Evolutionary conservation across 148 eudicot species (phyloP).

Genomic region (Persicaria maculosa): DNA sequence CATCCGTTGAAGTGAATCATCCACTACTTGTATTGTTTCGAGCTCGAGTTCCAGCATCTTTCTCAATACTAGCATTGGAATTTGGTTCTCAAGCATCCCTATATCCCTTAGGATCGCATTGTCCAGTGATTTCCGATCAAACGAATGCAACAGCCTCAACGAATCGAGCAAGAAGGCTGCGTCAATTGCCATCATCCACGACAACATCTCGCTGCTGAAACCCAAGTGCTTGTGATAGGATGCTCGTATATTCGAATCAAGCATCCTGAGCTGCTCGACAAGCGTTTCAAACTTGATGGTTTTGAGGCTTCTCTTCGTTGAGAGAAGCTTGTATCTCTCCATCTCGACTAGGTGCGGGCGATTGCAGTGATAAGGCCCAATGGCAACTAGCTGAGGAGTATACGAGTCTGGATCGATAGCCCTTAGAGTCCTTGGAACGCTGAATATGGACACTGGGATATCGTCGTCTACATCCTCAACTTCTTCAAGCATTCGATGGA

Average conservation of each 20-base stretch:
- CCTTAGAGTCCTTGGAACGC: slow-evolving; percentile 36
- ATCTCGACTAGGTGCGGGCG: slow-evolving; percentile 25
- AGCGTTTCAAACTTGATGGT: slow-evolving; percentile 18
- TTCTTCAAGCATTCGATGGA: slow-evolving; percentile 30
- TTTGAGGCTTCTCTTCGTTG: slow-evolving; percentile 14
- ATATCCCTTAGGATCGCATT: slow-evolving; percentile 31
- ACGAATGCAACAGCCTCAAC: neutral
- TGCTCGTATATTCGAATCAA: slow-evolving; percentile 31
- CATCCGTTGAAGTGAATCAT: slow-evolving; percentile 12
- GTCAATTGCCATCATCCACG: slow-evolving; percentile 49
- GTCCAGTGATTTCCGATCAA: slow-evolving; percentile 5
- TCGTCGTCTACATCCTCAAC: slow-evolving; percentile 21
- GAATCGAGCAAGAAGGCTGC: slow-evolving; percentile 30
- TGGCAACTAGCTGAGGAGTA: slow-evolving; percentile 34
- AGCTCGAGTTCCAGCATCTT: slow-evolving; percentile 12
- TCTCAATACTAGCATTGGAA: slow-evolving; percentile 27
- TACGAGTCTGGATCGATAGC: slow-evolving; percentile 31
- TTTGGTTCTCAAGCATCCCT: slow-evolving; percentile 43
- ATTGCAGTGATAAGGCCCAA: slow-evolving; percentile 40
- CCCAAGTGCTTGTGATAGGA: slow-evolving; percentile 36
- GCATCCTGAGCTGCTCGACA: slow-evolving; percentile 20
- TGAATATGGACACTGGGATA: slow-evolving; percentile 35
- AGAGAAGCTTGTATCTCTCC: slow-evolving; percentile 36
- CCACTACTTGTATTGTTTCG: slow-evolving; percentile 11
- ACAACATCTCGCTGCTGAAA: slow-evolving; percentile 22